Evolutionary conservation across 192 early-diverging fungal species (phyloP).

Genomic region (Spinellus fusiger): DNA sequence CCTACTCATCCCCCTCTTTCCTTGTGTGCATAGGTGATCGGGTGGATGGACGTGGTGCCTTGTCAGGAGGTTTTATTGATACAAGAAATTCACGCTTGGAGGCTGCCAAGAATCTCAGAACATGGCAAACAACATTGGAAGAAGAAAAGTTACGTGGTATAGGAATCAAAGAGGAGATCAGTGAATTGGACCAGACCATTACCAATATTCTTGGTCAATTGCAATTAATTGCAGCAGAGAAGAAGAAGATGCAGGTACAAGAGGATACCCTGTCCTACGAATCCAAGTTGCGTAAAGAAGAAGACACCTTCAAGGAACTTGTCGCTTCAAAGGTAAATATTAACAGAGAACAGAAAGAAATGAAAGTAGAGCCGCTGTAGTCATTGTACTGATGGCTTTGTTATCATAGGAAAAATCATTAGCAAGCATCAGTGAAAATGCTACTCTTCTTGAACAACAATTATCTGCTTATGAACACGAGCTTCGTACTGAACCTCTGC

Average conservation of each 20-base stretch:
- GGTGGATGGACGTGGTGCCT: conserved; percentile 86
- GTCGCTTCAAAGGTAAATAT: conserved; percentile 39
- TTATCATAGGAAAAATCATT: conserved; percentile 42
- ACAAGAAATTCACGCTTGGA: conserved; percentile 67
- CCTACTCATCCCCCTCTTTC: no score
- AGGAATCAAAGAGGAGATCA: conserved; percentile 48
- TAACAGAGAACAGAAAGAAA: not conserved
- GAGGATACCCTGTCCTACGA: conserved; percentile 51
- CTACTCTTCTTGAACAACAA: conserved; percentile 51
- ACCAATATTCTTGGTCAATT: conserved; percentile 54
- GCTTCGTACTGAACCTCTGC: conserved; percentile 49
- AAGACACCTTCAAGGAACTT: conserved; percentile 46
- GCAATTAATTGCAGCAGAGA: conserved; percentile 46
- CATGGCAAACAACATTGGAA: conserved; percentile 35
- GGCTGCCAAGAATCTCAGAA: conserved; percentile 58
- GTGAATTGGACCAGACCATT: conserved; percentile 53
- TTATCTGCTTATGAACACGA: conserved; percentile 54
- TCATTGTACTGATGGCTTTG: not conserved
- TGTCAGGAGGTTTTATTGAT: conserved; percentile 87
- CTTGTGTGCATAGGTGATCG: conserved; percentile 65
- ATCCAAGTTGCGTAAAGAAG: conserved; percentile 58
- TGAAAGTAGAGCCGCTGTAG: not conserved
- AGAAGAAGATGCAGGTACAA: conserved; percentile 46
- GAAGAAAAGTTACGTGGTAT: conserved; percentile 34
- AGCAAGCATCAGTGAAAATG: conserved; percentile 33